These are phyloP conservation scores for Bipolaris zeicola DNA, from an alignment of 2,329 filamentous ascomycete species.

Conservation along the genomic window DNA sequence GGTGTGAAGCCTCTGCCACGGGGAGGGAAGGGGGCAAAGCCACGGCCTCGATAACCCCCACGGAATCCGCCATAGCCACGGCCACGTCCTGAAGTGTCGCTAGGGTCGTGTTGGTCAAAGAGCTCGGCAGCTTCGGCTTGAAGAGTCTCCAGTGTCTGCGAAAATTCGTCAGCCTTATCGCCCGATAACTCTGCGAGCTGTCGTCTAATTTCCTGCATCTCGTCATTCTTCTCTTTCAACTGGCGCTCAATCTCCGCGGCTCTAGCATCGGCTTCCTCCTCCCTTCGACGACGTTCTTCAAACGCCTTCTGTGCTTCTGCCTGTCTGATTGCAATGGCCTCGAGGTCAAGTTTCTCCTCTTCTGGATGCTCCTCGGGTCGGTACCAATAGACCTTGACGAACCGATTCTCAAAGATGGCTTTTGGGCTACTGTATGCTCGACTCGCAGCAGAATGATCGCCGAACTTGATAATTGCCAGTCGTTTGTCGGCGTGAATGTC, in stretches of 20 bases:
- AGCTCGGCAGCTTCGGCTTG: conserved; percentile 64
- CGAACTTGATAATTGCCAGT: conserved; percentile 72
- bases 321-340: conserved; percentile 71
- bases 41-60: conserved; percentile 48
- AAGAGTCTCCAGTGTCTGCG: conserved; percentile 29
- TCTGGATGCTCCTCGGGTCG: conserved; percentile 49
- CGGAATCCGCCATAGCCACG: conserved; percentile 31
- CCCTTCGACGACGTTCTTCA: conserved; percentile 68
- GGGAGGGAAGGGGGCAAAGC: conserved; percentile 29
- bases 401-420: conserved; percentile 82
- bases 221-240: conserved; percentile 67
- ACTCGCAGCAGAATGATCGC: conserved; percentile 68
- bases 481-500: conserved; percentile 69
- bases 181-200: conserved; percentile 61
- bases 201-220: conserved; percentile 66
- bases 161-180: conserved; percentile 23
- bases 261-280: conserved; percentile 66
- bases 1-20: conserved; percentile 17
- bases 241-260: conserved; percentile 69
- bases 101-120: conserved; percentile 62
- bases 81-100: conserved; percentile 22
- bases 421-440: conserved; percentile 77
- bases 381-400: conserved; percentile 84
- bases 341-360: conserved; percentile 65
- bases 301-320: conserved; percentile 72